Conservation (phyloP, 495 filamentous ascomycete species). For the Penicillium simplicissimum region DNA sequence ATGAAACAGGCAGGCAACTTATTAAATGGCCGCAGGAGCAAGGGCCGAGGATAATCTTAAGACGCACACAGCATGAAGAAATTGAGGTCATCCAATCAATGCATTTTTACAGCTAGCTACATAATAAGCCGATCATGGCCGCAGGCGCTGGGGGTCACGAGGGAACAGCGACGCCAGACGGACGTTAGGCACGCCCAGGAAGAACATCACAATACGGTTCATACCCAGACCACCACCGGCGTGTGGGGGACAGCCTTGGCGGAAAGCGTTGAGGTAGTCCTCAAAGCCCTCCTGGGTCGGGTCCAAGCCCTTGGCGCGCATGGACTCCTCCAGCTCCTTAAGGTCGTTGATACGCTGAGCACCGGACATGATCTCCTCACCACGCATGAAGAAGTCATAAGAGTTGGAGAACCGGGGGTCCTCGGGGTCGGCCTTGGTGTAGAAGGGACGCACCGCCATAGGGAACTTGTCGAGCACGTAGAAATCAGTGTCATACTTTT, state of each 20-base stretch:
- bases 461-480: constrained; percentile 93
- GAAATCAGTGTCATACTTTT: constrained; percentile 88
- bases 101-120: constrained; percentile 22
- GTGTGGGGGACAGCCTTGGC: constrained; percentile 76
- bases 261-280: constrained; percentile 83
- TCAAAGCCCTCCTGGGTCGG: constrained; percentile 72
- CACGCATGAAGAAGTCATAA: constrained; percentile 94
- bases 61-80: not conserved
- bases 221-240: constrained; percentile 85
- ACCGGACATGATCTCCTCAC: constrained; percentile 85
- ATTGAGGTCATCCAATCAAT: constrained; percentile 13
- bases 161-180: constrained; percentile 78
- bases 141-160: constrained; percentile 79
- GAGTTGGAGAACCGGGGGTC: constrained; percentile 73
- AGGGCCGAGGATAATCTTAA: not conserved
- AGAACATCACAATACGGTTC: constrained; percentile 88
- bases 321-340: constrained; percentile 64
- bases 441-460: constrained; percentile 81
- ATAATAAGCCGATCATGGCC: constrained; percentile 51
- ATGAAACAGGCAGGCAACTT: not conserved
- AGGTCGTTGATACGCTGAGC: constrained; percentile 84
- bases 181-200: constrained; percentile 79
- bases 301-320: constrained; percentile 72
- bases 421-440: constrained; percentile 75
- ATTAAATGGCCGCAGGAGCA: not conserved